phyloP scores from a whole-genome alignment of 1,284 basidiomycete species.

The Prillingera fragicola region DNA sequence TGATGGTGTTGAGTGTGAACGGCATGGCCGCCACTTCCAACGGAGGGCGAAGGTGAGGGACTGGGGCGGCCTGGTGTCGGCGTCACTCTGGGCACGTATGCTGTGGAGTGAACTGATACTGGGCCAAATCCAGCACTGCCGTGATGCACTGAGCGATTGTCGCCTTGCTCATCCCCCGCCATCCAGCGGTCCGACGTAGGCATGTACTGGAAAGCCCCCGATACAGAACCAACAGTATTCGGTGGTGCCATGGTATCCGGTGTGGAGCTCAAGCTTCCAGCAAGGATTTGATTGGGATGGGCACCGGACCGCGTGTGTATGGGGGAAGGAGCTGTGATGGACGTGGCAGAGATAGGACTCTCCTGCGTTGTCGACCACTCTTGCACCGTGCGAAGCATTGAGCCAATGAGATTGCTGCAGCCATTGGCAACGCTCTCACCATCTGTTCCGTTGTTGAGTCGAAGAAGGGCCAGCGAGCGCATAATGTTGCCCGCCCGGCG shows the following conservation, averaged over 20 bases:
- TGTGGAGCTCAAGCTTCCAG: too few relatives aligned
- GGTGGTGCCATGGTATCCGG: too few relatives aligned
- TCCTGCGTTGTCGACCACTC: constrained; percentile 21
- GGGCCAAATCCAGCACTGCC: too few relatives aligned
- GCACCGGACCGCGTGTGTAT: too few relatives aligned
- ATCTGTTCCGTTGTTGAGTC: constrained; percentile 10
- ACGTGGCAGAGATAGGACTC: not conserved
- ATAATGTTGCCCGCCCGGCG: constrained; percentile 23
- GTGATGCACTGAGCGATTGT: too few relatives aligned
- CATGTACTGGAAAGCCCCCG: constrained; percentile 24
- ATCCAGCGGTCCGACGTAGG: constrained; percentile 38
- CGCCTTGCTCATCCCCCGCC: constrained; percentile 20
- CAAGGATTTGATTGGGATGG: too few relatives aligned
- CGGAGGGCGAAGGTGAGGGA: not conserved
- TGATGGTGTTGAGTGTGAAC: not conserved
- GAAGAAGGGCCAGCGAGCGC: not conserved
- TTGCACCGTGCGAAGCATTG: constrained; percentile 31
- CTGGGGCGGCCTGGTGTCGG: not conserved
- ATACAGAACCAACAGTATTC: not conserved
- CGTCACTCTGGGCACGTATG: not conserved
- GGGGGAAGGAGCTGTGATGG: too few relatives aligned
- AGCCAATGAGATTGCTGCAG: constrained; percentile 38
- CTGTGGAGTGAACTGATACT: too few relatives aligned
- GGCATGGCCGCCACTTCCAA: not conserved
- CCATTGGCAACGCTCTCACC: constrained; percentile 32